Evolutionary conservation across 2,329 filamentous ascomycete genomes (phyloP).

Genomic region (Fusarium foetens): DNA sequence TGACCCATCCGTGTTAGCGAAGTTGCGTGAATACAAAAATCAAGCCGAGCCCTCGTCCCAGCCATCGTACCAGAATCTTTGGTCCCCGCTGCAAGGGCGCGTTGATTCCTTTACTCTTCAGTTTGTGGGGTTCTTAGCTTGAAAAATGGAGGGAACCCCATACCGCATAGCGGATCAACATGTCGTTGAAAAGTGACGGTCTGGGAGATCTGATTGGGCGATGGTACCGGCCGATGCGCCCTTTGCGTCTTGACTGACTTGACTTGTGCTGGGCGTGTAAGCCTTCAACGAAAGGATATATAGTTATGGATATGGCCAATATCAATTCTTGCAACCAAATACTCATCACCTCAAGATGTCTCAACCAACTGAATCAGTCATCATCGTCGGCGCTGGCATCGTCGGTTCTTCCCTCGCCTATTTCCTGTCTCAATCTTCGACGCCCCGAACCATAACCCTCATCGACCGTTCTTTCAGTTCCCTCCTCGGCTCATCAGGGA

Average conservation of each 20-base stretch:
- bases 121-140: background rate
- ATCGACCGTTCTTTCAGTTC: constrained; percentile 31
- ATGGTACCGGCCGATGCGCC: background rate
- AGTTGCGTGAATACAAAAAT: background rate
- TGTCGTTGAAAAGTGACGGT: background rate
- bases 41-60: too few species aligned
- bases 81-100: constrained; percentile 9
- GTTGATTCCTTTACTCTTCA: background rate
- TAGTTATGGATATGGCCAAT: background rate
- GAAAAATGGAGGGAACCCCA: too few species aligned
- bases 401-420: constrained; percentile 31
- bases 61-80: background rate
- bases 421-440: constrained; percentile 15
- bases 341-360: constrained; percentile 8
- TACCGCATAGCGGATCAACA: background rate
- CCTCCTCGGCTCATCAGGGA: constrained; percentile 35
- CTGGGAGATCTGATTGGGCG: background rate
- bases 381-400: constrained; percentile 35
- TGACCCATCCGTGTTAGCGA: background rate
- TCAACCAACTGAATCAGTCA: constrained; percentile 16
- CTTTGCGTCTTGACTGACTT: background rate
- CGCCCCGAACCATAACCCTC: constrained; percentile 22
- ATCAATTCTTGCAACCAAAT: accelerated
- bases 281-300: background rate
- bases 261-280: background rate